phyloP scores from a whole-genome alignment of 768 basidiomycete species.

The Mycena venus region DNA sequence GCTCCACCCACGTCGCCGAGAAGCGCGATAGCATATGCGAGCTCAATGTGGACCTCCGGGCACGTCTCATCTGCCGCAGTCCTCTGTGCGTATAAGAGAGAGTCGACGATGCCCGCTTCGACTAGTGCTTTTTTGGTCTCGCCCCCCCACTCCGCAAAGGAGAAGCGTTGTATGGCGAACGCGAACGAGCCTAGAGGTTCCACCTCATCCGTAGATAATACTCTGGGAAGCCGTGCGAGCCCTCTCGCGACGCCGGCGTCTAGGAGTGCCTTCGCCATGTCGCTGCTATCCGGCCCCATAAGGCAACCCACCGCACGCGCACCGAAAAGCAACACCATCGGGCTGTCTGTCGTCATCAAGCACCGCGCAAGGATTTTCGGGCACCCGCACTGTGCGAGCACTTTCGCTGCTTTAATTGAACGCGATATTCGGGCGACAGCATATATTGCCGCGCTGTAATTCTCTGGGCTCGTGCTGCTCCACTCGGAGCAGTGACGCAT shows the following conservation, averaged over 20 bases:
- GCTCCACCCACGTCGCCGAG: constrained; percentile 42
- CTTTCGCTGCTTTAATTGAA: constrained; percentile 39
- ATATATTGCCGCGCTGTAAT: constrained; percentile 37
- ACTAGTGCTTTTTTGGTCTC: constrained; percentile 39
- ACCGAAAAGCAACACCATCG: constrained; percentile 34
- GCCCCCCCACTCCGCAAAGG: constrained; percentile 42
- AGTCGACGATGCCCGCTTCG: constrained; percentile 42
- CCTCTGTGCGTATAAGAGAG: constrained; percentile 38
- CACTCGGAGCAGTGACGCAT: constrained; percentile 28
- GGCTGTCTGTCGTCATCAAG: constrained; percentile 31
- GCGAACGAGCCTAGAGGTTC: constrained; percentile 41
- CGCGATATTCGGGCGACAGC: constrained; percentile 39
- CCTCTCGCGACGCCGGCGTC: constrained; percentile 39
- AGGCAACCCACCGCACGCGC: constrained; percentile 42
- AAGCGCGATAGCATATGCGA: constrained; percentile 40
- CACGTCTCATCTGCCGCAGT: constrained; percentile 38
- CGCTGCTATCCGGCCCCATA: constrained; percentile 42
- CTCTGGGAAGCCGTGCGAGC: constrained; percentile 39
- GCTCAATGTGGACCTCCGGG: constrained; percentile 40
- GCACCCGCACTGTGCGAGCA: constrained; percentile 35
- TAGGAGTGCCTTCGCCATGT: constrained; percentile 39
- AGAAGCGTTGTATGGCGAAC: constrained; percentile 42
- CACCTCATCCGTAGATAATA: constrained; percentile 38
- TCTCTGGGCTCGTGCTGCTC: constrained; percentile 25
- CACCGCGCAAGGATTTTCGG: constrained; percentile 29